Base-by-base conservation (phyloP, 2,329 filamentous ascomycete genomes). In the Ophiostoma perfectum region DNA sequence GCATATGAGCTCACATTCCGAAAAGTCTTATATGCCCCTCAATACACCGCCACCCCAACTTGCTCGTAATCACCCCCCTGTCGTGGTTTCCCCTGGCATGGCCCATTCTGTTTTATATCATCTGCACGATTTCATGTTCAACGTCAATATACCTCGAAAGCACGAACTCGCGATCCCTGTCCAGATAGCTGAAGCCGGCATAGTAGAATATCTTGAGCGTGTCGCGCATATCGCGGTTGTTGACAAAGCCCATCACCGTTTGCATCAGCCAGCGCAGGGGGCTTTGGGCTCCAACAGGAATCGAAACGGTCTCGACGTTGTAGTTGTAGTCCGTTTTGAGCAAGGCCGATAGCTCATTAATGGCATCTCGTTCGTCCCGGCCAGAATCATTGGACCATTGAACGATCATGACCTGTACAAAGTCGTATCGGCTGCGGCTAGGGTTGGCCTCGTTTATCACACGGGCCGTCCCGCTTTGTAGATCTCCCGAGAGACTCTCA, bases 151-250 rank as follows among this genome's bases (percentile, higher is more conserved):
- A 86, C 85, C 84, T 86, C 60, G 84, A 80, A 55, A 87, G 77
- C 44, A 86, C 79, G 83, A 86, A 86, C 71, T 86, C 83, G 62
- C 83, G 78, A 68, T 86, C 82, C 6, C 78, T 79, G 71, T 87
- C 82, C 39, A 87, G 76, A 72, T 81, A 84, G 55, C 81, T 85
- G 68, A 83, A 79, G 6, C 85, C 85, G 14, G 80, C 81, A 72
- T 87, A 87, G 74, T 85, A 86, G 64, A 87, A 80, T 68, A 87
- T 81, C 73, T 87, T 87, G 68, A 87, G 74, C 27, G 83, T 81
- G 72, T 87, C 84, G 55, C 84, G 81, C 66, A 82, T 80, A 70
- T 87, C 83, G 52, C 79, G 78, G 39, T 82, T 80, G 68, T 83
- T 82, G 64, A 83, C 79, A 74, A 86, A 87, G 55, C 82, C 79